Conservation (phyloP, 1,284 basidiomycete species). For the Pascua sp. region DNA sequence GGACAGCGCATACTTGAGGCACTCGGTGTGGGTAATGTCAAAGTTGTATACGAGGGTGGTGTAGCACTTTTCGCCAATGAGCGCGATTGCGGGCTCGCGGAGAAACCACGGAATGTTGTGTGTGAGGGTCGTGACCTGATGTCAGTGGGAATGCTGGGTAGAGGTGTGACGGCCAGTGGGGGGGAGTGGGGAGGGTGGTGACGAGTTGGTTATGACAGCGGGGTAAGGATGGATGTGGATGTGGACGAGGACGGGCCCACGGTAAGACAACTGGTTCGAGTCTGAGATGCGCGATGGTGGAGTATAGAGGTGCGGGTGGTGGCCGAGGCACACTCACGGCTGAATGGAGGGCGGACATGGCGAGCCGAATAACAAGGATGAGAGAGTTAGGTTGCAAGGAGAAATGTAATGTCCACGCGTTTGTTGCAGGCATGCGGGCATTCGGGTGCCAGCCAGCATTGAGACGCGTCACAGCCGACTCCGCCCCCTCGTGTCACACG, state of each 20-base stretch:
- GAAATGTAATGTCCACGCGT: background rate
- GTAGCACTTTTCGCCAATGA: constrained; percentile 91
- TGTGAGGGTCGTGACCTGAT: constrained; percentile 48
- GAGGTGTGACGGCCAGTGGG: too few relatives aligned
- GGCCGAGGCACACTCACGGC: constrained; percentile 6
- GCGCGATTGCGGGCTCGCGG: constrained; percentile 69
- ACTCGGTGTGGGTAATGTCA: constrained; percentile 73
- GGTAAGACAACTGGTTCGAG: too few relatives aligned
- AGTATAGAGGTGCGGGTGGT: background rate
- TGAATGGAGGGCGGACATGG: constrained; percentile 14
- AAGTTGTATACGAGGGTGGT: constrained; percentile 83
- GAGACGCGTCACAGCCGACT: too few relatives aligned
- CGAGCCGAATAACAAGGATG: background rate
- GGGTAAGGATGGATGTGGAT: too few relatives aligned
- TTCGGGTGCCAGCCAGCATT: too few relatives aligned
- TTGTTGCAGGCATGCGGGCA: too few relatives aligned
- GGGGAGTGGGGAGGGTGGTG: too few relatives aligned
- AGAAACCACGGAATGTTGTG: constrained; percentile 71
- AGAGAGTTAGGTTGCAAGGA: background rate
- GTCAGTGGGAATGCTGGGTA: background rate
- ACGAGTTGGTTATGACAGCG: background rate
- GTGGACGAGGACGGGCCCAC: too few relatives aligned
- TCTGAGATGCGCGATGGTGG: background rate
- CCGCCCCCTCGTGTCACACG: too few relatives aligned
- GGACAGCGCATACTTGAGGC: constrained; percentile 85